These are phyloP conservation scores for Penicillium paxilli DNA, from an alignment of 495 filamentous ascomycete species.

Conservation along the genomic window DNA sequence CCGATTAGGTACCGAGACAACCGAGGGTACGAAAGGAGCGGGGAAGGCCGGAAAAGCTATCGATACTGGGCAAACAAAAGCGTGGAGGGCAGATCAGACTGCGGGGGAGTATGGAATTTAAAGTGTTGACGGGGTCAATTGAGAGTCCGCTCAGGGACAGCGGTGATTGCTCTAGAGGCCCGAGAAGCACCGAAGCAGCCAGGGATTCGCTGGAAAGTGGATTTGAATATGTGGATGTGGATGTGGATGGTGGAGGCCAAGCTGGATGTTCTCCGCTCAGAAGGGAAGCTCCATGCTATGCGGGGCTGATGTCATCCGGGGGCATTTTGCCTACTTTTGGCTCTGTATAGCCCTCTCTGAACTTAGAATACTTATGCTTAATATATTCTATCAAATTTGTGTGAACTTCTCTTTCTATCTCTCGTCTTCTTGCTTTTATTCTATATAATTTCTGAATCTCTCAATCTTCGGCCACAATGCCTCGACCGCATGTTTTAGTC, in stretches of 20 bases:
- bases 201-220: neutral
- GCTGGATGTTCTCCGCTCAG: conserved; percentile 6
- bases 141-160: neutral
- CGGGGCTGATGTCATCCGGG: conserved; percentile 26
- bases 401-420: no score
- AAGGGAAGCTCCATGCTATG: conserved; percentile 30
- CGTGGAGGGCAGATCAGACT: neutral
- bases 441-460: no score
- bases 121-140: neutral
- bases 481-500: neutral
- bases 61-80: neutral
- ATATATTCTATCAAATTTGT: no score
- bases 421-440: no score
- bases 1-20: neutral
- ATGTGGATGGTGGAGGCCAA: conserved; percentile 2
- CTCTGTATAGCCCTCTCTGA: neutral
- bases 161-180: conserved; percentile 26
- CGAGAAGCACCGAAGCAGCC: conserved; percentile 27
- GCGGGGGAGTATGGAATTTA: neutral
- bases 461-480: no score
- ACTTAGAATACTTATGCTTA: no score
- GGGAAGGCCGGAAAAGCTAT: conserved; percentile 6
- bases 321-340: neutral
- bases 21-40: conserved; percentile 1
- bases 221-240: neutral